Evolutionary conservation across 805 yeast genomes (phyloP), one percentile per base, ranked within the genome.

Genomic region (Candida andamanensis): DNA sequence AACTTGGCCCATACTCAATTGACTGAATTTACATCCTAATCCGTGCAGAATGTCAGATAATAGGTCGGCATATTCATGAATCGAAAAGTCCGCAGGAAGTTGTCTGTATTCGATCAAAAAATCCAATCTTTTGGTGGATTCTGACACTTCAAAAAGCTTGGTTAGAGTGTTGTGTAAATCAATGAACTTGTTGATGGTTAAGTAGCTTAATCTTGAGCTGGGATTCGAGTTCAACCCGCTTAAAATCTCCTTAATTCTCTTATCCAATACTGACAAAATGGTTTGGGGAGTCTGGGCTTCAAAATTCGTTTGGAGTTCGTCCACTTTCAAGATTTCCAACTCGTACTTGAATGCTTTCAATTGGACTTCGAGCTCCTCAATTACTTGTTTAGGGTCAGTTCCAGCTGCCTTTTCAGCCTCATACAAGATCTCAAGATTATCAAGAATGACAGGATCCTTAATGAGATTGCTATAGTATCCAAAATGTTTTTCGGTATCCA

Each of bases 101-200:
- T 36, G 39, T 10, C 11, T 29, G 24, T 36, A 36, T 17, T 28
- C 32, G 19, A 35, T 44, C 76, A 62, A 15, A 2, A 20, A 17
- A 23, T 34, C 37, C 12, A 74, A 63, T 28, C 69, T 69, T 2
- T 76, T 58, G 42, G 74, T 69, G 1, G 79, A 80, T 11, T 78
- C 77, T 39, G 77, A 76, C 18, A 72, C 41, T 15, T 56, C 50
- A 49, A n/a, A 76, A 58, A 29, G 61, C 48, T 45, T 19, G 2
- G 35, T 28, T 30, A 52, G 40, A n/a, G 43, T 32, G 9, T 39
- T 40, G 21, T 41, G 27, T 29, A 52, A 36, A 14, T 42, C 45
- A 11, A 44, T 38, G 29, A 45, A 46, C 21, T 32, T 29, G 17
- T 30, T 30, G 3, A 42, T 29, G n/a, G 46, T 44, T 8, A 28